phyloP scores from a whole-genome alignment of 331 rosid species.

The Telfairia occidentalis region DNA sequence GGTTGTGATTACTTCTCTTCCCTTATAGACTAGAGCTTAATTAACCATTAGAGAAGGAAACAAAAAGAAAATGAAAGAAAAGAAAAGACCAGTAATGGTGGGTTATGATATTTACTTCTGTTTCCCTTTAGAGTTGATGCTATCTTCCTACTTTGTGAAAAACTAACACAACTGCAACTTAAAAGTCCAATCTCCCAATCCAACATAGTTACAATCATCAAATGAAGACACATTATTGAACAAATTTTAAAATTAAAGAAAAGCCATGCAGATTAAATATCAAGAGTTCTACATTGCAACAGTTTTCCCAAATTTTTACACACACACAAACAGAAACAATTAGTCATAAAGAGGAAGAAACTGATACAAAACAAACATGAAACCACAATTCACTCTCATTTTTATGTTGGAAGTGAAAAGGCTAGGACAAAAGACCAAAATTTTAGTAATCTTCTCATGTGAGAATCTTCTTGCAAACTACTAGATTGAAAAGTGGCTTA shows the following conservation, averaged over 20 bases:
- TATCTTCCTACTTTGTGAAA: too few species aligned
- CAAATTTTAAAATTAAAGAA: not conserved
- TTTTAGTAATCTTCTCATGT: not conserved
- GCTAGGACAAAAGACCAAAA: not conserved
- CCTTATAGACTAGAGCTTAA: too few species aligned
- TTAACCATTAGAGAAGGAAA: too few species aligned
- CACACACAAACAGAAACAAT: not conserved
- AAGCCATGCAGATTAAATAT: not conserved
- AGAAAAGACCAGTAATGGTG: too few species aligned
- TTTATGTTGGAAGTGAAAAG: not conserved
- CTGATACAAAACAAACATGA: not conserved
- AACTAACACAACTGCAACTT: too few species aligned
- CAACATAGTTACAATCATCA: not conserved
- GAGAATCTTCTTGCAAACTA: not conserved
- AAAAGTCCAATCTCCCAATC: too few species aligned
- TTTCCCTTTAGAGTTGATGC: too few species aligned
- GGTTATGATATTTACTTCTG: too few species aligned
- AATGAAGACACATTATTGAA: not conserved
- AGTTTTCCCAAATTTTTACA: not conserved
- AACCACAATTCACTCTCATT: not conserved
- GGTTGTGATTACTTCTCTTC: too few species aligned
- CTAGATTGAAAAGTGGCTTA: not conserved
- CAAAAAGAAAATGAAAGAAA: too few species aligned
- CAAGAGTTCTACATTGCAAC: not conserved
- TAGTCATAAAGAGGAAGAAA: not conserved